Evolutionary conservation across 352 stramenopile species (phyloP).

Genomic region (Globisporangium nunn): DNA sequence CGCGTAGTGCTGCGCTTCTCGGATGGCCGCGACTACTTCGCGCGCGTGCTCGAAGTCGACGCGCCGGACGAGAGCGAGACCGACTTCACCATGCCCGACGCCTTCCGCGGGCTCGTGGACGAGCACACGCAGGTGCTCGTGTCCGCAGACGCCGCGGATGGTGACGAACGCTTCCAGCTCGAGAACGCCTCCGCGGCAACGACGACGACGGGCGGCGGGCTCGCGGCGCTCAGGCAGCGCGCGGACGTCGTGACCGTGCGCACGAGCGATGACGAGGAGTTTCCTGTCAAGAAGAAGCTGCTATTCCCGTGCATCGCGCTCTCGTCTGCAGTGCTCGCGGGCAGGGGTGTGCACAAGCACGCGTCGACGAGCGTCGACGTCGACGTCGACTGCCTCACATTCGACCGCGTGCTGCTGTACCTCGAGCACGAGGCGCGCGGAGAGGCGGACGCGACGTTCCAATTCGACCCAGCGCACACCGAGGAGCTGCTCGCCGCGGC

Average conservation of each 20-base stretch:
- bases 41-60: slow-evolving; percentile 66
- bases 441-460: slow-evolving; percentile 44
- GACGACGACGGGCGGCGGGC: slow-evolving; percentile 10
- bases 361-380: slow-evolving; percentile 54
- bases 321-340: slow-evolving; percentile 72
- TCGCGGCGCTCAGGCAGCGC: slow-evolving; percentile 24
- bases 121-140: slow-evolving; percentile 56
- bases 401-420: slow-evolving; percentile 86
- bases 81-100: slow-evolving; percentile 81
- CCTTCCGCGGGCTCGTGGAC: slow-evolving; percentile 61
- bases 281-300: slow-evolving; percentile 84
- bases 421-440: slow-evolving; percentile 76
- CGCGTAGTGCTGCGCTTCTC: slow-evolving; percentile 49
- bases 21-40: slow-evolving; percentile 52
- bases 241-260: slow-evolving; percentile 70
- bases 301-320: slow-evolving; percentile 87
- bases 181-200: slow-evolving; percentile 21
- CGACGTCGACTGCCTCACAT: slow-evolving; percentile 83
- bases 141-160: slow-evolving; percentile 35
- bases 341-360: slow-evolving; percentile 66
- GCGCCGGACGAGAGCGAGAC: slow-evolving; percentile 67
- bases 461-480: slow-evolving; percentile 76
- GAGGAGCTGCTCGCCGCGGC: slow-evolving; percentile 67
- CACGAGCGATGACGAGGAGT: slow-evolving; percentile 84
- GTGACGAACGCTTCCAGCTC: slow-evolving; percentile 26